Evolutionary conservation across 2,329 filamentous ascomycete genomes (phyloP).

Genomic region (Escovopsis sp.): DNA sequence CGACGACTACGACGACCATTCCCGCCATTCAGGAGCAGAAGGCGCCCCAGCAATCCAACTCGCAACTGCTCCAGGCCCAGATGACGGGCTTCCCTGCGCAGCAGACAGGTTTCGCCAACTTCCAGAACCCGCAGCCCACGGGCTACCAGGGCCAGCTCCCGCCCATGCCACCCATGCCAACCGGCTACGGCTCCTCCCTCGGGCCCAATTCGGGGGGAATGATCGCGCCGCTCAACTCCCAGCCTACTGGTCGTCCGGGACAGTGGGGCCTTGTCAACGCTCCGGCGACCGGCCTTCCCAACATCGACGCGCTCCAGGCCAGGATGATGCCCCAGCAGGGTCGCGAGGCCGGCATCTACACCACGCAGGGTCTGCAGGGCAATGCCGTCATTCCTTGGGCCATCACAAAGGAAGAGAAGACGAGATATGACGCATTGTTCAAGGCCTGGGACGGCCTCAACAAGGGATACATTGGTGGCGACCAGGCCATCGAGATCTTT

Average conservation of each 20-base stretch:
- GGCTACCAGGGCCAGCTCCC: constrained; percentile 78
- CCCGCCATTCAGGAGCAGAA: constrained; percentile 55
- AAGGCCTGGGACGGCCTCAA: constrained; percentile 89
- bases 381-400: constrained; percentile 97
- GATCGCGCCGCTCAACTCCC: constrained; percentile 60
- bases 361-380: constrained; percentile 72
- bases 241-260: constrained; percentile 82
- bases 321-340: constrained; percentile 97
- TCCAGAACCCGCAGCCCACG: constrained; percentile 54
- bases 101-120: constrained; percentile 53
- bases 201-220: constrained; percentile 35
- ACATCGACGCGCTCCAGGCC: constrained; percentile 81
- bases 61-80: constrained; percentile 47
- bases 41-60: constrained; percentile 57
- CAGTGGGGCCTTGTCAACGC: constrained; percentile 99
- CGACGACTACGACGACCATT: too few relatives aligned
- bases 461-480: constrained; percentile 83
- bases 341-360: constrained; percentile 68
- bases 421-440: constrained; percentile 88
- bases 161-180: constrained; percentile 69
- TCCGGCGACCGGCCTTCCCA: constrained; percentile 74
- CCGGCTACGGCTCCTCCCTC: constrained; percentile 38
- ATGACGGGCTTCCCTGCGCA: constrained; percentile 53
- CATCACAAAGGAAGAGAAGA: constrained; percentile 97
- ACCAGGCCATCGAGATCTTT: constrained; percentile 92